A percentile compares a stretch with the other conserved stretches of the same genome.
Evolutionary conservation across 371 early-diverging fungal species (phyloP).

Genomic region (Haplosporangium sp.): DNA sequence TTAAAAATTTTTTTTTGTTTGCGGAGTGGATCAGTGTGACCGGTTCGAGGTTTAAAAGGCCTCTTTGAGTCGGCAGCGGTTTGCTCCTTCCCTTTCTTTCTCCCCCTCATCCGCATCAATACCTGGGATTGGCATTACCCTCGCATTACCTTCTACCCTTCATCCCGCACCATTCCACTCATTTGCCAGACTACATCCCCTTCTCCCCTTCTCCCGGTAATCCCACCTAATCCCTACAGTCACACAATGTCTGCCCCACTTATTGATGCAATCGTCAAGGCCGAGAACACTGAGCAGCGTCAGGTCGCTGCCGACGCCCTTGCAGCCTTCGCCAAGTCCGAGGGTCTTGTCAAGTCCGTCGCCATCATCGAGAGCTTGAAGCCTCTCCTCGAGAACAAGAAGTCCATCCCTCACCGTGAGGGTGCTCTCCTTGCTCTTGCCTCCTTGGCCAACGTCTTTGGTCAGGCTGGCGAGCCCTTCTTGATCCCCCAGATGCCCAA

Average conservation of each 20-base stretch:
- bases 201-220: constrained; percentile 12
- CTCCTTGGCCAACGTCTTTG: constrained; percentile 57
- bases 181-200: constrained; percentile 14
- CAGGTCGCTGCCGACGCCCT: constrained; percentile 48
- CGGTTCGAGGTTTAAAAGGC: constrained; percentile 12
- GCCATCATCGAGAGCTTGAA: constrained; percentile 50
- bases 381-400: constrained; percentile 60
- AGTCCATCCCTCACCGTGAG: constrained; percentile 66
- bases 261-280: constrained; percentile 53
- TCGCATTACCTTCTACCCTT: constrained; percentile 23
- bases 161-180: constrained; percentile 35
- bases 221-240: constrained; percentile 1
- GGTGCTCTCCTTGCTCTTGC: constrained; percentile 66
- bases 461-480: constrained; percentile 66
- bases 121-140: constrained; percentile 46
- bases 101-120: constrained; percentile 42
- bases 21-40: neutral
- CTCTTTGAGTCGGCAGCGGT: neutral
- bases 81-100: constrained; percentile 43
- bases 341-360: constrained; percentile 44
- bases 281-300: constrained; percentile 51
- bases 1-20: too few relatives aligned
- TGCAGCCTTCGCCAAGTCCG: constrained; percentile 46
- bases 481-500: constrained; percentile 63
- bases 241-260: constrained; percentile 31